A percentile compares a stretch with the other conserved stretches of the same genome.
phyloP scores from a whole-genome alignment of 2,329 filamentous ascomycete species.

The Aureobasidium mangrovei region DNA sequence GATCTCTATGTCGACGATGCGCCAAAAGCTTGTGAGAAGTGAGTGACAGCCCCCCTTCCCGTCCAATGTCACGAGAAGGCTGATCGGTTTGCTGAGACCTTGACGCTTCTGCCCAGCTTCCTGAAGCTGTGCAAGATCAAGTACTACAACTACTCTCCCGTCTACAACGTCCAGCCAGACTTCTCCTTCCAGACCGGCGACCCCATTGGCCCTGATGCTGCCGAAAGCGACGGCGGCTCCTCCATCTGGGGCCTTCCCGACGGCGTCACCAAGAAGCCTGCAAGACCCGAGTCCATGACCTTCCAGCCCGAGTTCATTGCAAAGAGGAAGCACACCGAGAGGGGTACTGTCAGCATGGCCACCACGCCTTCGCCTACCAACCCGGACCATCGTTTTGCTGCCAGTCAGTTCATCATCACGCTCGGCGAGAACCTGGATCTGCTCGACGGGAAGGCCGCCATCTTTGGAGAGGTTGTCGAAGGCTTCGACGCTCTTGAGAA shows the following conservation, averaged over 20 bases:
- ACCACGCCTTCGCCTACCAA: slow-evolving; percentile 68
- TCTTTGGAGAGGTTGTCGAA: slow-evolving; percentile 92
- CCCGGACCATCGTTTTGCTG: slow-evolving; percentile 72
- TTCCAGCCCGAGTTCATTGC: slow-evolving; percentile 79
- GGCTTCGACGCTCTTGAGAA: slow-evolving; percentile 91
- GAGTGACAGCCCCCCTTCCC: slow-evolving; percentile 34
- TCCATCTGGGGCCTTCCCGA: slow-evolving; percentile 85
- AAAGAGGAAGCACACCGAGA: slow-evolving; percentile 79
- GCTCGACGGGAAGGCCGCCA: slow-evolving; percentile 84
- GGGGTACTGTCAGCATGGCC: slow-evolving; percentile 96
- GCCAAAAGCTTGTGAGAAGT: slow-evolving; percentile 93
- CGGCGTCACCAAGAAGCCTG: slow-evolving; percentile 55
- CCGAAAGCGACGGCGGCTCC: slow-evolving; percentile 81
- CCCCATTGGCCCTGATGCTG: slow-evolving; percentile 75
- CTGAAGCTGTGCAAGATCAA: slow-evolving; percentile 98
- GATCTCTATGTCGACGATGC: slow-evolving; percentile 84
- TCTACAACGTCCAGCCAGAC: slow-evolving; percentile 86
- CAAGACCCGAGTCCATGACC: slow-evolving; percentile 29
- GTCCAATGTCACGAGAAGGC: slow-evolving; percentile 30
- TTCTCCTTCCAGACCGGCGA: slow-evolving; percentile 97
- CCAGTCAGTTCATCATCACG: slow-evolving; percentile 89
- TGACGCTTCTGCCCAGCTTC: slow-evolving; percentile 55
- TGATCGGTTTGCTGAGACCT: slow-evolving; percentile 48
- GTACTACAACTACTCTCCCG: slow-evolving; percentile 95
- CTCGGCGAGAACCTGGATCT: slow-evolving; percentile 83